phyloP scores from a whole-genome alignment of 345 rosid species.

The Acer negundo region DNA sequence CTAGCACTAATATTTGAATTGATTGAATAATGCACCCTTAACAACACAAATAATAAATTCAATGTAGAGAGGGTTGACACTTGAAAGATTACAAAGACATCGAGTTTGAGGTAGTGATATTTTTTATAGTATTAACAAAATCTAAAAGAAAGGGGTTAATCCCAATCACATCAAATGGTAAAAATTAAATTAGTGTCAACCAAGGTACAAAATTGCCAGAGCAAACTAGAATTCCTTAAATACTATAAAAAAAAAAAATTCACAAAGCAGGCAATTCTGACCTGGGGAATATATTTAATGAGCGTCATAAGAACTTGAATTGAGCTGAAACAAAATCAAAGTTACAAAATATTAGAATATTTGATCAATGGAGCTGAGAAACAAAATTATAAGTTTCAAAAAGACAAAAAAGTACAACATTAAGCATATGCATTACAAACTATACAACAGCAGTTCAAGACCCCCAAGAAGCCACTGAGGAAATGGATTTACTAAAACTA shows the following conservation, averaged over 20 bases:
- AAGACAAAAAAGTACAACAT: not conserved
- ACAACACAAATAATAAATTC: not conserved
- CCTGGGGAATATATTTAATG: conserved; percentile 92
- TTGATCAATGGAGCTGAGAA: not conserved
- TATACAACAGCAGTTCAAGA: not conserved
- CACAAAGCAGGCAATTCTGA: conserved; percentile 26
- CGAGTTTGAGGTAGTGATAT: no score
- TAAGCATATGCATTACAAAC: not conserved
- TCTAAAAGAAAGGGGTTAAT: not conserved
- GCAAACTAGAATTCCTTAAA: not conserved
- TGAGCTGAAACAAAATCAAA: conserved; percentile 53
- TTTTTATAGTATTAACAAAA: not conserved
- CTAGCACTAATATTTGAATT: not conserved
- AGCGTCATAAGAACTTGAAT: conserved; percentile 85
- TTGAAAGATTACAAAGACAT: not conserved
- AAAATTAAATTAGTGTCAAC: not conserved
- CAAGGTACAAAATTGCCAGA: not conserved
- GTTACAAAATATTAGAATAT: not conserved
- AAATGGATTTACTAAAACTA: not conserved
- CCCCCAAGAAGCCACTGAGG: not conserved
- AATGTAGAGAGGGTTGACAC: not conserved
- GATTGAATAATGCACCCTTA: not conserved
- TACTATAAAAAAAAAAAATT: not conserved
- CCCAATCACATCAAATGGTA: not conserved
- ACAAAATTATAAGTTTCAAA: not conserved